A percentile compares a stretch with the other conserved stretches of the same genome.
Conservation (phyloP, 78 protist genomes). For the Protostelium mycophagum region DNA sequence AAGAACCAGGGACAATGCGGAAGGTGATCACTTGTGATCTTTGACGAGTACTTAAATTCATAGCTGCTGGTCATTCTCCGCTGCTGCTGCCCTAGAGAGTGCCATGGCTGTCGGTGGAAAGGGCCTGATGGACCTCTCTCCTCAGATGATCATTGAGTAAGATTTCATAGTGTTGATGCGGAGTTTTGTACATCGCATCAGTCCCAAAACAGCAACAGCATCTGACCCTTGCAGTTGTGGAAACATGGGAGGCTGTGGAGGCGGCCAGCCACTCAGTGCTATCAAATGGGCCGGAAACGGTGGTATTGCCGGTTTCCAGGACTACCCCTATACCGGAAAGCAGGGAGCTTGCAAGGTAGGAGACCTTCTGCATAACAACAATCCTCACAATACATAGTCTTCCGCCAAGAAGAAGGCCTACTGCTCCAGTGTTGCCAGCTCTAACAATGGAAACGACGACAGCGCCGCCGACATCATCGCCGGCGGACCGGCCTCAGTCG, state of each 20-base stretch:
- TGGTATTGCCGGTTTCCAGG: background rate
- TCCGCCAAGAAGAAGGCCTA: background rate
- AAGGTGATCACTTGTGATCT: too few relatives aligned
- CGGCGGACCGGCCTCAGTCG: background rate
- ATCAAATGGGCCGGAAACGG: background rate
- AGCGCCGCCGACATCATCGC: background rate
- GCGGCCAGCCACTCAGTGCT: background rate
- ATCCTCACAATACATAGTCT: too few relatives aligned
- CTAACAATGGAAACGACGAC: background rate
- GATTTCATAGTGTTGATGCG: too few relatives aligned
- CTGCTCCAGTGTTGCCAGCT: background rate
- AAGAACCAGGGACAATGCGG: slow-evolving; percentile 84
- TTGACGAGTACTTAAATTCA: too few relatives aligned
- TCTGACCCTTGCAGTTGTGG: background rate
- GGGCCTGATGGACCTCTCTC: background rate
- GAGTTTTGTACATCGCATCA: too few relatives aligned
- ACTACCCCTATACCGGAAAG: background rate
- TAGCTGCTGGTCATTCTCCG: slow-evolving; percentile 83
- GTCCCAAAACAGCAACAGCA: background rate
- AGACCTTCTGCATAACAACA: too few relatives aligned
- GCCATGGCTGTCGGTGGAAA: background rate
- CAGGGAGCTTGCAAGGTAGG: background rate
- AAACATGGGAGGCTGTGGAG: background rate
- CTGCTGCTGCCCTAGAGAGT: slow-evolving; percentile 9
- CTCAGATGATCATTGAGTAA: background rate